Evolutionary conservation across 2,329 filamentous ascomycete genomes (phyloP), one percentile per base, ranked within the genome.

Genomic region (Chalara sp.): DNA sequence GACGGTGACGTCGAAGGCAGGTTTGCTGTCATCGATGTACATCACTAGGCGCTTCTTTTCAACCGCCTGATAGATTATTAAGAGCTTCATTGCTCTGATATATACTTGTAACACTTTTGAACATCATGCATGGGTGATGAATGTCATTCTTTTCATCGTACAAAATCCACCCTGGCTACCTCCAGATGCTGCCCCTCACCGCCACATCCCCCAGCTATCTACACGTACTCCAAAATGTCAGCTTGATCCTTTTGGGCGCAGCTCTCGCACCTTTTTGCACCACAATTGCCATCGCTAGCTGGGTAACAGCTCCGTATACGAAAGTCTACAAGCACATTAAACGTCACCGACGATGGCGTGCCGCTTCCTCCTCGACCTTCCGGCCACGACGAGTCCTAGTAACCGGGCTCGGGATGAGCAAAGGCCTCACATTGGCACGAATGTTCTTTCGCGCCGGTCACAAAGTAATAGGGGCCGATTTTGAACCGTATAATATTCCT

Each of bases 341-440:
- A 2, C 49, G 53, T 5, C 50, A 51, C 13, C 54, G 53, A 28
- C 48, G 49, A 57, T 60, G 59, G 60, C 53, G 58, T 6, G 6
- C 32, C 5, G 11, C 21, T 30, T 54, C 53, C 12, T 48, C 48
- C 12, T 42, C 50, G 6, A 42, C 48, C 7, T 56, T 50, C 30
- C 49, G 33, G 3, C 48, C 47, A 6, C 55, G 55, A 49, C 86
- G 77, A 0, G 70, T 90, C 35, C 75, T 91, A 11, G 76, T 91
- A 41, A 89, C 86, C 0, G 86, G 87, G 2, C 74, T 89, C 3
- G 80, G 81, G 44, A 90, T 88, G 77, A 75, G 79, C 42, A 87
- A 89, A 63, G 86, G 85, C 4, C 72, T 90, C 3, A 70, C 73
- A 0, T 68, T 91, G 6, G 83, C 86, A 5, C 78, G 87, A 33